These are phyloP conservation scores for Nematocida homosporus DNA, from an alignment of 371 early-diverging fungal genomes.

Conservation along the genomic window DNA sequence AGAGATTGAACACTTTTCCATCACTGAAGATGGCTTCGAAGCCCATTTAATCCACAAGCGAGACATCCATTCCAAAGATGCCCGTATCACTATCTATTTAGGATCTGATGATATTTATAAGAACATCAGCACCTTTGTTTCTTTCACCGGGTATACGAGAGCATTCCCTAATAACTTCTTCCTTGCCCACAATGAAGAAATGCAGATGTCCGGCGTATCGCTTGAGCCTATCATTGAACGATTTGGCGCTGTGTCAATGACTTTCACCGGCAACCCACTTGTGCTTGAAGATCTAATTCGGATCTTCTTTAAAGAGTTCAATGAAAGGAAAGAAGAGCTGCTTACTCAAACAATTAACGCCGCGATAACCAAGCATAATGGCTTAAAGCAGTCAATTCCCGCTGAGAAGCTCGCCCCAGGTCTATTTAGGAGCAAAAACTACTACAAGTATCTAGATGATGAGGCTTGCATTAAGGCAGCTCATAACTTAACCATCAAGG, in stretches of 20 bases:
- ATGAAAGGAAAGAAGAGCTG: background rate
- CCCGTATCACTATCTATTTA: constrained; percentile 30
- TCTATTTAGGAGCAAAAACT: background rate
- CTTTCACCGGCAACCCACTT: too few species aligned
- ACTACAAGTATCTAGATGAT: constrained; percentile 6
- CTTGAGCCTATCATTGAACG: background rate
- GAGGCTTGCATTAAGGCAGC: constrained; percentile 24
- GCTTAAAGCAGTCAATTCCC: constrained; percentile 25
- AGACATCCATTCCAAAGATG: constrained; percentile 43
- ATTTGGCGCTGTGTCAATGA: too few species aligned
- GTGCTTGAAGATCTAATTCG: constrained; percentile 10
- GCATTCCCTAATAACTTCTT: constrained; percentile 42
- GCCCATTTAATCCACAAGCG: constrained; percentile 47
- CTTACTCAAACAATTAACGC: constrained; percentile 47
- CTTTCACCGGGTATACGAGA: constrained; percentile 25
- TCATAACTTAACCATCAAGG: constrained; percentile 9
- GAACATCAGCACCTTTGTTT: constrained; percentile 8
- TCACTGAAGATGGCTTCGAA: constrained; percentile 6
- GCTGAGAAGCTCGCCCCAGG: constrained; percentile 11
- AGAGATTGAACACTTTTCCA: background rate
- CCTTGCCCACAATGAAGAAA: constrained; percentile 38
- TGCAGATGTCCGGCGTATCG: constrained; percentile 13
- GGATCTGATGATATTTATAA: constrained; percentile 16
- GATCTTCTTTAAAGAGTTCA: constrained; percentile 27
- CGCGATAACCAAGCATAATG: constrained; percentile 20